Conservation (phyloP, 768 basidiomycete species). For the Lactarius trivialis region DNA sequence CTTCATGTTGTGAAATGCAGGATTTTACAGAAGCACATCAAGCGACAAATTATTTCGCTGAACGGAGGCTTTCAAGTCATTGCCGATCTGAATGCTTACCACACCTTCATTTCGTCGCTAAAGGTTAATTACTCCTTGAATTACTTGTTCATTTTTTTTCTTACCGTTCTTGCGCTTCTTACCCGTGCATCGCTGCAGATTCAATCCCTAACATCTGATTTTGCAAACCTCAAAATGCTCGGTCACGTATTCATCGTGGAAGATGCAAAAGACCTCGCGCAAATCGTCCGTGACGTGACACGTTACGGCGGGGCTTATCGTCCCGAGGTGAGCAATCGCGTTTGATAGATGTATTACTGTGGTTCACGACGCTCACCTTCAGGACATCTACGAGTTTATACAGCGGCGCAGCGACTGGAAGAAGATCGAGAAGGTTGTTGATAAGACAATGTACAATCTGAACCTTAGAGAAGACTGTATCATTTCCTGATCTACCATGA, state of each 20-base stretch:
- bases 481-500: constrained; percentile 29
- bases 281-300: constrained; percentile 92
- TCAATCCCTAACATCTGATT: constrained; percentile 78
- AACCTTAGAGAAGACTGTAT: constrained; percentile 91
- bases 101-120: constrained; percentile 80
- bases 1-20: constrained; percentile 34
- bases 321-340: constrained; percentile 61
- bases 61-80: constrained; percentile 94
- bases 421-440: constrained; percentile 94
- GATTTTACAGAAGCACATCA: constrained; percentile 93
- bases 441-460: constrained; percentile 90
- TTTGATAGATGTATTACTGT: neutral
- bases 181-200: constrained; percentile 37
- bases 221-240: constrained; percentile 93
- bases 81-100: constrained; percentile 91
- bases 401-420: constrained; percentile 96
- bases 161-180: neutral
- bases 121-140: constrained; percentile 43
- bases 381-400: constrained; percentile 94
- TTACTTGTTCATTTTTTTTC: neutral
- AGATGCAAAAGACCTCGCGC: constrained; percentile 93
- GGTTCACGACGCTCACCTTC: neutral
- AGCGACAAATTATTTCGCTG: constrained; percentile 93
- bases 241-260: constrained; percentile 95
- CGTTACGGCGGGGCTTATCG: constrained; percentile 92